These are phyloP conservation scores for Epichloe elymi DNA, from an alignment of 2,329 filamentous ascomycete species.

Conservation along the genomic window DNA sequence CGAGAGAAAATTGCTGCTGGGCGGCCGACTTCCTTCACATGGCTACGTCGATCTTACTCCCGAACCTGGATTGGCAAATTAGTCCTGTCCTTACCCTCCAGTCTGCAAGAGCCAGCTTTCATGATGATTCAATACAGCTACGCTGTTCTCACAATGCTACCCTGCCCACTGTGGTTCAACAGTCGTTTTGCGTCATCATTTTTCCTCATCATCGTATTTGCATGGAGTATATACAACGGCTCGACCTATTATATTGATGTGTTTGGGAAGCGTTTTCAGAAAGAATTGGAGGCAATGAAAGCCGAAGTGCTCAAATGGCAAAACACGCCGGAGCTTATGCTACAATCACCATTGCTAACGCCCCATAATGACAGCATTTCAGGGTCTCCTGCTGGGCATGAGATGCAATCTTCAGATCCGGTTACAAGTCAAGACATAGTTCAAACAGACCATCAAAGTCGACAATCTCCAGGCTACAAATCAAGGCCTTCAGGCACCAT, in stretches of 20 bases:
- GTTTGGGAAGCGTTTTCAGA: slow-evolving; percentile 93
- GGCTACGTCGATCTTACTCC: slow-evolving; percentile 83
- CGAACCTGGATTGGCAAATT: slow-evolving; percentile 80
- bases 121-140: slow-evolving; percentile 95
- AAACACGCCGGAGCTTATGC: slow-evolving; percentile 36
- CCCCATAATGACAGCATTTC: slow-evolving; percentile 15
- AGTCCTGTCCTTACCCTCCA: slow-evolving; percentile 63
- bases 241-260: slow-evolving; percentile 98
- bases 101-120: slow-evolving; percentile 76
- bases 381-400: slow-evolving; percentile 6
- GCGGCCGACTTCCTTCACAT: slow-evolving; percentile 91
- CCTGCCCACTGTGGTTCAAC: slow-evolving; percentile 91
- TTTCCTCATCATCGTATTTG: slow-evolving; percentile 75
- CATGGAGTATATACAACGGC: slow-evolving; percentile 93
- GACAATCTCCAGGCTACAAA: slow-evolving; percentile 4
- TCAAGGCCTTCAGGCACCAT: slow-evolving; percentile 10
- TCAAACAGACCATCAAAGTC: not conserved
- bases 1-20: slow-evolving; percentile 92
- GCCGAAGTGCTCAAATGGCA: slow-evolving; percentile 87
- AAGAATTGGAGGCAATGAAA: slow-evolving; percentile 81
- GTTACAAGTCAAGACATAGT: not conserved
- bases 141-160: slow-evolving; percentile 83
- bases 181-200: slow-evolving; percentile 63
- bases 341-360: slow-evolving; percentile 21
- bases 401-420: slow-evolving; percentile 8